These are phyloP conservation scores for Bacidia gigantensis DNA, from an alignment of 495 filamentous ascomycete species.

Conservation along the genomic window DNA sequence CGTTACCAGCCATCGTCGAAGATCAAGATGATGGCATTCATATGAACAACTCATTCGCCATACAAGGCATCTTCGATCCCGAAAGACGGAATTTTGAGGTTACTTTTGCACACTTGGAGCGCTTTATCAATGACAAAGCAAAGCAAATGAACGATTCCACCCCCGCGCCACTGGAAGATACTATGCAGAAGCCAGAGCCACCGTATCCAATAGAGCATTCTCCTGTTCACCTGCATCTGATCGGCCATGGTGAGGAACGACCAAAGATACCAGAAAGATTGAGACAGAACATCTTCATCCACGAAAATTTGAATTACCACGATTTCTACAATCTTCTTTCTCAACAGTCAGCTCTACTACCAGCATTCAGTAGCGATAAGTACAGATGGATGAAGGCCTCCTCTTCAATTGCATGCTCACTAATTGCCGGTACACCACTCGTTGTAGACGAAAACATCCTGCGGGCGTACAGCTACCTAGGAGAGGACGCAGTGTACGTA, in stretches of 20 bases:
- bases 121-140: too few relatives aligned
- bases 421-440: conserved; percentile 19
- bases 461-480: conserved; percentile 20
- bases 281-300: neutral
- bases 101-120: neutral
- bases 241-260: conserved; percentile 11
- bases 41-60: conserved; percentile 9
- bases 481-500: conserved; percentile 17
- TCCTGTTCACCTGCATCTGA: conserved; percentile 16
- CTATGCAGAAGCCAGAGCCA: neutral
- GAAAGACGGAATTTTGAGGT: conserved; percentile 13
- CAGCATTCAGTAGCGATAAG: conserved; percentile 17
- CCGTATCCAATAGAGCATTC: too few relatives aligned
- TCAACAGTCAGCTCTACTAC: conserved; percentile 15
- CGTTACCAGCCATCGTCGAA: conserved; percentile 1
- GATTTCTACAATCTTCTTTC: neutral
- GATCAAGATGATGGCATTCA: conserved; percentile 7
- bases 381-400: conserved; percentile 20
- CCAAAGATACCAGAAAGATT: too few relatives aligned
- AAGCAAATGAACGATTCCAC: too few relatives aligned
- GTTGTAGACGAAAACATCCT: conserved; percentile 18
- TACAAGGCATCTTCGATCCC: conserved; percentile 18
- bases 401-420: conserved; percentile 16
- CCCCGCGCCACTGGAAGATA: too few relatives aligned
- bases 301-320: neutral